Evolutionary conservation across 1,284 basidiomycete species (phyloP).

Genomic region (Heliocybe sulcata): DNA sequence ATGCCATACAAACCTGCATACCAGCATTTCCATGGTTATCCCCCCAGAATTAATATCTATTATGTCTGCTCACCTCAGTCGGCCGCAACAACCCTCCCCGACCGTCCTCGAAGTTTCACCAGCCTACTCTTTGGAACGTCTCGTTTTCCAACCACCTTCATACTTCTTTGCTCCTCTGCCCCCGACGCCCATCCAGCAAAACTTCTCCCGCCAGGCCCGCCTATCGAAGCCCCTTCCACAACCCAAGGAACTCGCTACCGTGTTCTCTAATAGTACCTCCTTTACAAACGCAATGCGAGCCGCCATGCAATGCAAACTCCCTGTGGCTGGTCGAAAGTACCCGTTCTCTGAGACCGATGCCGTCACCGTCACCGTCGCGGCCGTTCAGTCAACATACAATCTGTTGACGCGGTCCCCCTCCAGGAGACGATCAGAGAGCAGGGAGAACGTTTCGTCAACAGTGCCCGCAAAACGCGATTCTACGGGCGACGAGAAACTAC

Average conservation of each 20-base stretch:
- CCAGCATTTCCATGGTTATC: constrained; percentile 60
- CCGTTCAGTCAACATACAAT: neutral
- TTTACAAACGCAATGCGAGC: constrained; percentile 36
- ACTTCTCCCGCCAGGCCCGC: neutral
- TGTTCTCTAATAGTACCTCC: constrained; percentile 25
- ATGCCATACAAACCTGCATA: neutral
- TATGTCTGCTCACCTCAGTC: constrained; percentile 45
- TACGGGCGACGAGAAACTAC: neutral
- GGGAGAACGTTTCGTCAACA: neutral
- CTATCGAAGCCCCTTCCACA: constrained; percentile 28
- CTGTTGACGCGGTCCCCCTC: neutral
- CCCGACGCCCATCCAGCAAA: constrained; percentile 4
- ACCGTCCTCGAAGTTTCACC: constrained; percentile 26
- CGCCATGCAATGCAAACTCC: constrained; percentile 33
- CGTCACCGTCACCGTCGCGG: neutral
- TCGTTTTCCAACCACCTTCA: constrained; percentile 13
- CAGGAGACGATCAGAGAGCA: neutral
- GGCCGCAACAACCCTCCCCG: constrained; percentile 25
- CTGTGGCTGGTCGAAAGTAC: constrained; percentile 11
- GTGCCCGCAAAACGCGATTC: neutral
- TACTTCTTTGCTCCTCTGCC: constrained; percentile 2
- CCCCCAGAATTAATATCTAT: constrained; percentile 51
- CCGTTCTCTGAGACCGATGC: constrained; percentile 2
- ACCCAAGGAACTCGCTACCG: constrained; percentile 32
- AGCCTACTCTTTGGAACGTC: constrained; percentile 22